phyloP scores from a whole-genome alignment of 2,329 filamentous ascomycete genomes.

The Penicillium corylophilum region DNA sequence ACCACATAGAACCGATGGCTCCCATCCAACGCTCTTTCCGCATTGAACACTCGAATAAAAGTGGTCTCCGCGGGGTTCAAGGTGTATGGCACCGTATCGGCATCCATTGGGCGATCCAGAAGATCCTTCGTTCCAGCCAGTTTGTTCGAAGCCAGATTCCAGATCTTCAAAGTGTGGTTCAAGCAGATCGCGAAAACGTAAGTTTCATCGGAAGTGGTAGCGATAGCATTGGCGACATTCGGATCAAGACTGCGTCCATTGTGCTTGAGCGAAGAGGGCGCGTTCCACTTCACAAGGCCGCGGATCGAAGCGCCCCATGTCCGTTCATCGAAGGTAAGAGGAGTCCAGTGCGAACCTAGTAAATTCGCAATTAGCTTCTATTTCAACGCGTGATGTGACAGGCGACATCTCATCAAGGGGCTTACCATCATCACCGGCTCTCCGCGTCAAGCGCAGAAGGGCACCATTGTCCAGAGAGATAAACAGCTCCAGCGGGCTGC shows the following conservation, averaged over 20 bases:
- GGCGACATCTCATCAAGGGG: slow-evolving; percentile 1
- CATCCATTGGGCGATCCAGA: slow-evolving; percentile 63
- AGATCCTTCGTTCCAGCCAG: slow-evolving; percentile 76
- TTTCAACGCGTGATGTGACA: not conserved
- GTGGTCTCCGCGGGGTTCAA: slow-evolving; percentile 78
- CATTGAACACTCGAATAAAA: slow-evolving; percentile 70
- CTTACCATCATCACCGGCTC: slow-evolving; percentile 51
- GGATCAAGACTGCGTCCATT: slow-evolving; percentile 43
- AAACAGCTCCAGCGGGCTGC: slow-evolving; percentile 70
- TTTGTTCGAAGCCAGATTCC: slow-evolving; percentile 81
- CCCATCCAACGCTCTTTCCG: slow-evolving; percentile 47
- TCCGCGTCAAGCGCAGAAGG: slow-evolving; percentile 67
- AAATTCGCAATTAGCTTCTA: slow-evolving; percentile 13
- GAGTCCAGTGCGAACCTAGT: slow-evolving; percentile 44
- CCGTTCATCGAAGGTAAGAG: slow-evolving; percentile 49
- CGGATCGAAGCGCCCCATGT: slow-evolving; percentile 51
- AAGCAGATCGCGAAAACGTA: slow-evolving; percentile 76
- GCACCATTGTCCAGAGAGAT: slow-evolving; percentile 59
- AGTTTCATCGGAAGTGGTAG: slow-evolving; percentile 46
- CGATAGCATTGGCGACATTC: slow-evolving; percentile 46
- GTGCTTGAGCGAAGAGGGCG: slow-evolving; percentile 44
- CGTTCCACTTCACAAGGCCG: slow-evolving; percentile 47
- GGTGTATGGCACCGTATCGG: slow-evolving; percentile 70
- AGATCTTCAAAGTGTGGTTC: slow-evolving; percentile 84
- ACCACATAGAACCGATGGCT: slow-evolving; percentile 62